Evolutionary conservation across 2,329 filamentous ascomycete species (phyloP).

Genomic region (Colletotrichum camelliae): DNA sequence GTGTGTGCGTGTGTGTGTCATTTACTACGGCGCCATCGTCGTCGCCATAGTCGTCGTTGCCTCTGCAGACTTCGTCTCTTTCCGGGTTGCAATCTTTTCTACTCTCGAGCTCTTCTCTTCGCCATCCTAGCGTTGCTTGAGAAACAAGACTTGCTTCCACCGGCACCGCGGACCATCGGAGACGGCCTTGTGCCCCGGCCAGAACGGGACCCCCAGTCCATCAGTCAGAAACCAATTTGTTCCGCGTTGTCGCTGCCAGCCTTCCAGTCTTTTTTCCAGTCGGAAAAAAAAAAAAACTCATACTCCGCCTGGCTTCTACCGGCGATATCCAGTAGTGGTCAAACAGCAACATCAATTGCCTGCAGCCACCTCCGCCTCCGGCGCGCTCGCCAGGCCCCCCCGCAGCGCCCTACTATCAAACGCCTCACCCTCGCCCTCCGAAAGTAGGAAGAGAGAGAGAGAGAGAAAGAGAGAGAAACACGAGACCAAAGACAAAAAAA

Average conservation of each 20-base stretch:
- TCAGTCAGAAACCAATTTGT: neutral
- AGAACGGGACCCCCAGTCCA: slow-evolving; percentile 1
- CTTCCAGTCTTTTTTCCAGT: neutral
- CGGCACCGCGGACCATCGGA: neutral
- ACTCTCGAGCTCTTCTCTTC: neutral
- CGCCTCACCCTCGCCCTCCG: neutral
- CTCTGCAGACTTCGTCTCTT: neutral
- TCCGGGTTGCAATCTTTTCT: neutral
- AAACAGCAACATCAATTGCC: neutral
- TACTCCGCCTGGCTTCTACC: neutral
- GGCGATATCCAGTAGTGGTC: neutral
- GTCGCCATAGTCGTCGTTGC: neutral
- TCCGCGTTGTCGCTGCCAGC: neutral
- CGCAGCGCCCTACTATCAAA: neutral
- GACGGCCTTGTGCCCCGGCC: neutral
- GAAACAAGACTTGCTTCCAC: neutral
- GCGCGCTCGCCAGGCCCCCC: neutral
- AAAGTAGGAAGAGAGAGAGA: neutral
- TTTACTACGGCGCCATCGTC: neutral
- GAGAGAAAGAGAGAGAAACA: neutral
- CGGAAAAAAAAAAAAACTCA: slow-evolving; percentile 8
- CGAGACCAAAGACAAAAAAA: neutral
- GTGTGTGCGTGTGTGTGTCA: neutral
- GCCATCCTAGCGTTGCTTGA: neutral
- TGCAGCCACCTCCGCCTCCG: neutral